Percentiles rank a stretch among this genome's conserved stretches.
phyloP scores from a whole-genome alignment of 441 rosid species.

The Arabidopsis hybrid region DNA sequence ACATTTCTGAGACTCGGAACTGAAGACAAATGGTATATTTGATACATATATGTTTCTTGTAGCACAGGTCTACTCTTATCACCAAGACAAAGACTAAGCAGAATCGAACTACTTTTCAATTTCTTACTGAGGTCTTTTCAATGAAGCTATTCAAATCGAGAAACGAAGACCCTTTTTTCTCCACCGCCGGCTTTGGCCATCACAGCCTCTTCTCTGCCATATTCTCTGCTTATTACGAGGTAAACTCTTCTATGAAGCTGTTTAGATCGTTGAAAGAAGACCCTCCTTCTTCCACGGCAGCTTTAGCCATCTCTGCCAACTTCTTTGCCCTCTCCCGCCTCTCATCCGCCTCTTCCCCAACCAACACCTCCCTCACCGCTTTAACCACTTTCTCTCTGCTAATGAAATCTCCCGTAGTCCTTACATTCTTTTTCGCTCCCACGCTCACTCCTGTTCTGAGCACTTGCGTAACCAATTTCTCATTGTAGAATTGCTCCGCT shows the following conservation, averaged over 20 bases:
- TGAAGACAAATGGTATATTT: background rate
- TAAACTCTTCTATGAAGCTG: background rate
- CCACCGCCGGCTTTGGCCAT: slow-evolving; percentile 53
- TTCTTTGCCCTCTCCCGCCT: slow-evolving; percentile 49
- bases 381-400: slow-evolving; percentile 52
- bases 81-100: background rate
- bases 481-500: slow-evolving; percentile 65
- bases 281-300: slow-evolving; percentile 64
- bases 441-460: slow-evolving; percentile 50
- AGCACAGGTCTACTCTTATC: slow-evolving; percentile 1
- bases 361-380: slow-evolving; percentile 53
- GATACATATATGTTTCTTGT: slow-evolving; percentile 6
- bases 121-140: background rate
- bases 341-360: slow-evolving; percentile 59
- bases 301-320: slow-evolving; percentile 52
- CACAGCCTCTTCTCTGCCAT: slow-evolving; percentile 58
- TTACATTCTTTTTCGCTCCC: slow-evolving; percentile 44
- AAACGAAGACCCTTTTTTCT: slow-evolving; percentile 56
- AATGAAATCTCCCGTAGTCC: slow-evolving; percentile 34
- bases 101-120: background rate
- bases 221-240: background rate
- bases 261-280: slow-evolving; percentile 41
- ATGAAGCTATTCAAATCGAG: background rate
- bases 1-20: slow-evolving; percentile 23
- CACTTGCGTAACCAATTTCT: slow-evolving; percentile 51